A percentile compares a stretch with the other conserved stretches of the same genome.
Conservation (phyloP, 2,329 filamentous ascomycete genomes). For the Fusarium devonianum region DNA sequence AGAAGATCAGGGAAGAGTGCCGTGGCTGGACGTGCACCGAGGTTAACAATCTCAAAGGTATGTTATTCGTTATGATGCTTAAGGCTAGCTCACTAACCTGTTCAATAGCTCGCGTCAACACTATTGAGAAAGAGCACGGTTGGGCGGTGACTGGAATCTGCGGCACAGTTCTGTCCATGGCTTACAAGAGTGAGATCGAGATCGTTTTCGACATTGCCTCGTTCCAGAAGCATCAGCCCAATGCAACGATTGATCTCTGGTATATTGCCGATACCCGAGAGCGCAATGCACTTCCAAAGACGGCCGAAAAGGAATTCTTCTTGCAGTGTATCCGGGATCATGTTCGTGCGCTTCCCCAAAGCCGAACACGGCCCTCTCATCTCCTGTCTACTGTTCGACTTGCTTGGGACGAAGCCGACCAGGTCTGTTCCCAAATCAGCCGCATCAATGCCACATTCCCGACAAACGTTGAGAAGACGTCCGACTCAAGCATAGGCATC, state of each 20-base stretch:
- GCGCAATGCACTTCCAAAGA: slow-evolving; percentile 61
- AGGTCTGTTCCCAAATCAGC: slow-evolving; percentile 66
- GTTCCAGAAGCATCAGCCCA: slow-evolving; percentile 58
- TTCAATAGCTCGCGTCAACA: slow-evolving; percentile 65
- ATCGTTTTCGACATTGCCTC: slow-evolving; percentile 73
- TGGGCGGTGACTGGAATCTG: slow-evolving; percentile 75
- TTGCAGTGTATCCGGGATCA: slow-evolving; percentile 75
- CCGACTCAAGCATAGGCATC: slow-evolving; percentile 71
- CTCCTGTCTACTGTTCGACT: slow-evolving; percentile 66
- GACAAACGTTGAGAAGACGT: slow-evolving; percentile 67
- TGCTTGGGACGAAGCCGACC: slow-evolving; percentile 71
- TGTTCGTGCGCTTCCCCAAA: slow-evolving; percentile 67
- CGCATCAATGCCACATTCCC: slow-evolving; percentile 70
- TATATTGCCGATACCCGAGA: slow-evolving; percentile 70
- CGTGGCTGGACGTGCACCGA: slow-evolving; percentile 88
- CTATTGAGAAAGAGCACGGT: slow-evolving; percentile 70
- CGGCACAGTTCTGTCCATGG: slow-evolving; percentile 72
- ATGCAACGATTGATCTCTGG: slow-evolving; percentile 70
- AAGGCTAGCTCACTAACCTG: slow-evolving; percentile 47
- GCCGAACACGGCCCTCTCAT: slow-evolving; percentile 61
- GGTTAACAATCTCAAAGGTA: slow-evolving; percentile 80
- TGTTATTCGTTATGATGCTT: neutral
- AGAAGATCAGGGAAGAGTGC: slow-evolving; percentile 84
- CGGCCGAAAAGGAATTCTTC: slow-evolving; percentile 77
- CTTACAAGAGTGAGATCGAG: slow-evolving; percentile 75